These are phyloP conservation scores for Hypoxylon lenormandii DNA, from an alignment of 495 filamentous ascomycete genomes.

Conservation along the genomic window DNA sequence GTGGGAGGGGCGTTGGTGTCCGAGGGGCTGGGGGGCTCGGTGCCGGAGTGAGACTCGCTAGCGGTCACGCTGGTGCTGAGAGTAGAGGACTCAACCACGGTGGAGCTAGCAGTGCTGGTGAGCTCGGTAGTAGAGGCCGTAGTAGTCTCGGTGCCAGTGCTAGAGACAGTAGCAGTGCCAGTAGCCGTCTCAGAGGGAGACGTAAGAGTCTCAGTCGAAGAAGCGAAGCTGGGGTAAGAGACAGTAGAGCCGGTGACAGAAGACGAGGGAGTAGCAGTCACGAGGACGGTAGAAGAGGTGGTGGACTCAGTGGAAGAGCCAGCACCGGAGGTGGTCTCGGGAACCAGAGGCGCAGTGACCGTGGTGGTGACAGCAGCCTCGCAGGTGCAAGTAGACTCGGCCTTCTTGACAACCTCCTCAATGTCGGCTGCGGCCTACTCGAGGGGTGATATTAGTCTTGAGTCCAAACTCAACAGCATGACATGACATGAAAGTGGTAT, in stretches of 20 bases:
- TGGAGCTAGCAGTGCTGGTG: slow-evolving; percentile 19
- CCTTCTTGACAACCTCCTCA: slow-evolving; percentile 34
- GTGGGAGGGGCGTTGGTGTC: slow-evolving; percentile 36
- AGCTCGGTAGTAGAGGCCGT: slow-evolving; percentile 4
- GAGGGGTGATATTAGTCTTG: slow-evolving; percentile 9
- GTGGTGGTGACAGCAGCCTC: slow-evolving; percentile 21
- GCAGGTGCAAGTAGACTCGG: slow-evolving; percentile 44
- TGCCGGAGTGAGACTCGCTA: slow-evolving; percentile 22
- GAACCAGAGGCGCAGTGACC: slow-evolving; percentile 38
- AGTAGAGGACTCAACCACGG: slow-evolving; percentile 31
- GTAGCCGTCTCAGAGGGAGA: slow-evolving; percentile 7
- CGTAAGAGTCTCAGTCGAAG: slow-evolving; percentile 15
- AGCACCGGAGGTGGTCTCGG: slow-evolving; percentile 27
- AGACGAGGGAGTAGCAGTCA: slow-evolving; percentile 36
- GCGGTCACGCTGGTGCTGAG: slow-evolving; percentile 10
- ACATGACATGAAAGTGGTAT: neutral
- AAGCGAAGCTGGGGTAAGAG: slow-evolving; percentile 4
- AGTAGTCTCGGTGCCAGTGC: slow-evolving; percentile 10
- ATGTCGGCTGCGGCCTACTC: slow-evolving; percentile 30
- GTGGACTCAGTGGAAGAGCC: slow-evolving; percentile 17
- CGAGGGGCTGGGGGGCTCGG: slow-evolving; percentile 30
- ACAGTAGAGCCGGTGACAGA: slow-evolving; percentile 11
- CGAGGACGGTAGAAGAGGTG: slow-evolving; percentile 23
- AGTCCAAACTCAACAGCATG: neutral
- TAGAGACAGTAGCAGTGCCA: slow-evolving; percentile 10